phyloP scores from a whole-genome alignment of 2,329 filamentous ascomycete species.

The Thelonectria olida region DNA sequence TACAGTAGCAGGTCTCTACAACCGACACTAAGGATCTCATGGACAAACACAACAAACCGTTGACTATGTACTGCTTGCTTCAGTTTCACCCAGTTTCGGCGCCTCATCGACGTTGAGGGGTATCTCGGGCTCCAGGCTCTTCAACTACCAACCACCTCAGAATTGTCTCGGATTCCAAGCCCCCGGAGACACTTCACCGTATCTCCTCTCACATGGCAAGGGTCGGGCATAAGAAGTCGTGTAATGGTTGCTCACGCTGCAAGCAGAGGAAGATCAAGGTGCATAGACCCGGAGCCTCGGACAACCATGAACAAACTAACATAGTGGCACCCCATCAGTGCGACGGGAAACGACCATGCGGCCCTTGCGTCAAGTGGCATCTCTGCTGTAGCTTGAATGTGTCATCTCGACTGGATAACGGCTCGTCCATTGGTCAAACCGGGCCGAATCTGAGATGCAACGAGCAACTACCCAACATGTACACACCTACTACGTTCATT shows the following conservation, averaged over 20 bases:
- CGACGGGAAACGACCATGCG: constrained; percentile 12
- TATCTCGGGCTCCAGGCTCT: no score
- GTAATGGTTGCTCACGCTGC: constrained; percentile 8
- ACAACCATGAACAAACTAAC: background rate
- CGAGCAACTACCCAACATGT: background rate
- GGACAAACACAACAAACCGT: no score
- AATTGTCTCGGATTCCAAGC: no score
- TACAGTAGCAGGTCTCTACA: no score
- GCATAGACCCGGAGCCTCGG: background rate
- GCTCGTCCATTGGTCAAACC: background rate
- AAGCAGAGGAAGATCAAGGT: constrained; percentile 18
- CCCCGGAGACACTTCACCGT: no score
- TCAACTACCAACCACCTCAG: no score
- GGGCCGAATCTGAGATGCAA: background rate
- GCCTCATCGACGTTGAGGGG: no score
- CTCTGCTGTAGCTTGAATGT: background rate
- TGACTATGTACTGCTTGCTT: no score
- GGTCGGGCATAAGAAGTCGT: constrained; percentile 16
- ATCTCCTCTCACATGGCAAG: background rate
- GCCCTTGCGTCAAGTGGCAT: constrained; percentile 9
- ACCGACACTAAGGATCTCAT: no score
- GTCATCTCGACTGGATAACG: background rate
- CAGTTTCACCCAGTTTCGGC: no score
- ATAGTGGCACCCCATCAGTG: constrained; percentile 4
- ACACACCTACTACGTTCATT: background rate